Base-by-base conservation (phyloP, 768 basidiomycete species). In the Suillus weaverae region DNA sequence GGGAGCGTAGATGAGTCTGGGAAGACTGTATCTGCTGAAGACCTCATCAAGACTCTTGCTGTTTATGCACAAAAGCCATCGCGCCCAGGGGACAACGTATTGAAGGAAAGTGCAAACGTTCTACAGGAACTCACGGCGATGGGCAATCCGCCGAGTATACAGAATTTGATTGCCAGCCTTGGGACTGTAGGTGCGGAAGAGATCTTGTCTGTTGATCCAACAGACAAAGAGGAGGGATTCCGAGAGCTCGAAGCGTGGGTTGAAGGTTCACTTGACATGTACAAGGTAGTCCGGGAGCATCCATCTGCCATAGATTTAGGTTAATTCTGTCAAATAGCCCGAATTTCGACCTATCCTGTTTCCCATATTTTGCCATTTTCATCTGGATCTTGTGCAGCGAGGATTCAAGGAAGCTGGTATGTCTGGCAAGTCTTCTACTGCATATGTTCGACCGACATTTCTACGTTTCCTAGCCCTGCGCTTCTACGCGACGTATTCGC, bases 331-430 rank as follows among this genome's bases (percentile, higher is more conserved):
- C 39, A 61, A 44, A 22, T 74, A 99, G 92, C 94, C 94, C 62
- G 96, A 99, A 77, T 91, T 99, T 70, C 85, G 92, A 53, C 95
- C 94, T 53, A 90, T 99, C 41, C 79, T 97, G 18, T 97, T 95
- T 73, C 97, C 97, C 3, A 92, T 99, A 67, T 99, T 98, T 74
- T 94, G 92, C 59, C 95, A 99, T 77, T 98, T 98, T 74, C 98
- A 97, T 76, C 83, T 99, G 36, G 97, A 98, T 75, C 84, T 99
- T 57, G 88, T 99, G 55, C 90, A 95, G 70, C 88, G 89, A 60
- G 95, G 94, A 11, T 94, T 92, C 76, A 89, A 91, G 72, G 91
- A 94, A 73, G 91, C 95, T 68, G 96, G 96, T 91, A 73, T 67
- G 89, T 78, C 57, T 51, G 9, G 22, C 36, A 56, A 61, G 54